Conservation (phyloP, 2,329 filamentous ascomycete species). For the Sclerotinia trifoliorum region DNA sequence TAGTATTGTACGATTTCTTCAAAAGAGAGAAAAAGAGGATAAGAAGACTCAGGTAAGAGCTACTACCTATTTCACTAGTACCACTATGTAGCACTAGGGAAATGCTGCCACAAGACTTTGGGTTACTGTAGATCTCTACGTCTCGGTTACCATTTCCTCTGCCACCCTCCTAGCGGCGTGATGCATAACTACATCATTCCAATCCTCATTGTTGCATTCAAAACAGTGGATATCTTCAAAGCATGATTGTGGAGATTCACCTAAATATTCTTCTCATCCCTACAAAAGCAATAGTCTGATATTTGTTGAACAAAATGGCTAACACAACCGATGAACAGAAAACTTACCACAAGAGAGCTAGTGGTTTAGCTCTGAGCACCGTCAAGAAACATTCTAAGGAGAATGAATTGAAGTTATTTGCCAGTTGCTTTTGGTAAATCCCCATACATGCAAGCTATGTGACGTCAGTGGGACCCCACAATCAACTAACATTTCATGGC, state of each 20-base stretch:
- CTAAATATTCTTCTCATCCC: not conserved
- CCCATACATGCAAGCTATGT: slow-evolving; percentile 11
- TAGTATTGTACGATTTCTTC: slow-evolving; percentile 65
- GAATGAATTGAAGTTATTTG: slow-evolving; percentile 72
- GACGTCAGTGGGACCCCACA: slow-evolving; percentile 25
- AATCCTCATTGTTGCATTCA: not conserved
- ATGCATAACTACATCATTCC: not conserved
- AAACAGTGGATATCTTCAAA: not conserved
- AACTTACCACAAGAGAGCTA: slow-evolving; percentile 68
- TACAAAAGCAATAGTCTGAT: not conserved
- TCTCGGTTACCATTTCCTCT: not conserved
- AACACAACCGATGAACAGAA: slow-evolving; percentile 54
- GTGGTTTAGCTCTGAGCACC: slow-evolving; percentile 67
- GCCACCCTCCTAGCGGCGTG: not conserved
- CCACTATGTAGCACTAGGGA: not conserved
- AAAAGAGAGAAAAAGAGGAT: slow-evolving; percentile 63
- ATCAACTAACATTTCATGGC: slow-evolving; percentile 22
- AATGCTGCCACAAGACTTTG: not conserved
- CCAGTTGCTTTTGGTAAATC: slow-evolving; percentile 77
- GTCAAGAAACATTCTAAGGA: slow-evolving; percentile 69
- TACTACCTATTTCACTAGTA: not conserved
- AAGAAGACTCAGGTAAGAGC: slow-evolving; percentile 58
- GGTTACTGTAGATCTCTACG: not conserved
- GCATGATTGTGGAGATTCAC: not conserved
- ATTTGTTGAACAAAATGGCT: slow-evolving; percentile 48